phyloP scores from a whole-genome alignment of 2,329 filamentous ascomycete genomes.

The Pseudocercospora crystallina region DNA sequence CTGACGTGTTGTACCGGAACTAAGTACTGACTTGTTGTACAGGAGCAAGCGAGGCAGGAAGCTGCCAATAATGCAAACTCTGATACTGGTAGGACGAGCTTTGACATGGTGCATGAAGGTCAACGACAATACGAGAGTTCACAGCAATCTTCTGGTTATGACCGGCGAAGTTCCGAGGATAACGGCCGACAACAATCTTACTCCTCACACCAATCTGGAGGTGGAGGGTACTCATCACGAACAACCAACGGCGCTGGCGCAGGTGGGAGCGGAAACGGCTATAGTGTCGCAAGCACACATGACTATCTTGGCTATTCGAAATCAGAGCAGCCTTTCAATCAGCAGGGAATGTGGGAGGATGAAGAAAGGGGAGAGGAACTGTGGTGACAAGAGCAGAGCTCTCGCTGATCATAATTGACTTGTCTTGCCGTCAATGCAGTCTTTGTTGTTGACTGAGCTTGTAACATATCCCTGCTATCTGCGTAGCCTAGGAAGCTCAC shows the following conservation, averaged over 20 bases:
- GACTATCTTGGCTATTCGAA: constrained; percentile 37
- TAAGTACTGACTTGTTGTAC: constrained; percentile 1
- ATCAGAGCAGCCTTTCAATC: constrained; percentile 28
- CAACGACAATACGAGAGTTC: constrained; percentile 9
- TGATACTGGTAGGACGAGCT: constrained; percentile 19
- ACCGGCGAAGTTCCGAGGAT: constrained; percentile 25
- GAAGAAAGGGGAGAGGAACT: constrained; percentile 31
- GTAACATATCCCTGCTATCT: constrained; percentile 9
- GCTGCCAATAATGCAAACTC: constrained; percentile 18
- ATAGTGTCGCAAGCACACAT: constrained; percentile 35
- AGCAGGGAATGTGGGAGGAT: constrained; percentile 33
- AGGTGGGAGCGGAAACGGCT: constrained; percentile 22
- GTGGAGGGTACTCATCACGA: constrained; percentile 6
- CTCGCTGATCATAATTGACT: background rate
- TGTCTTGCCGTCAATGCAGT: background rate
- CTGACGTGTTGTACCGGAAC: background rate
- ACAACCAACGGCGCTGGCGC: constrained; percentile 17
- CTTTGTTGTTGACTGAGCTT: background rate
- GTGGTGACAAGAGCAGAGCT: constrained; percentile 27
- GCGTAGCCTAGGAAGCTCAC: constrained; percentile 4
- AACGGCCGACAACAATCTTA: constrained; percentile 25
- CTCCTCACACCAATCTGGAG: constrained; percentile 9
- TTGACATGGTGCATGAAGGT: constrained; percentile 27
- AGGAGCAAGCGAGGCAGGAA: constrained; percentile 35
- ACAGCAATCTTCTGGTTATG: constrained; percentile 20